These are phyloP conservation scores for Myxozyma udenii DNA, from an alignment of 805 yeast genomes.

Conservation along the genomic window DNA sequence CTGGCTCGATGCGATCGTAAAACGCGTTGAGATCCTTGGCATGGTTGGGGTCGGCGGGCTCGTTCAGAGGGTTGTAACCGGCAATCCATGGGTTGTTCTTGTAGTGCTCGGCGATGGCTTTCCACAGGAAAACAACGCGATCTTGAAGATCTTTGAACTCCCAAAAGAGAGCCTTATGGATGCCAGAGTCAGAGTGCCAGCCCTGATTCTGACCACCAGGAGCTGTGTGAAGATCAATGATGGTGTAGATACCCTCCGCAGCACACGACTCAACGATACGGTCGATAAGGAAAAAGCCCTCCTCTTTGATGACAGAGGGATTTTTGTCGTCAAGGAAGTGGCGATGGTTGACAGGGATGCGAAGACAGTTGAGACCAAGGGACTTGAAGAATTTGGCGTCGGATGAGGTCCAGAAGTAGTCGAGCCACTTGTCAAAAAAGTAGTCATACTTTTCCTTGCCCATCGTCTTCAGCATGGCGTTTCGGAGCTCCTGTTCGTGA, in stretches of 20 bases:
- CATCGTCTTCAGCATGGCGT: conserved; percentile 41
- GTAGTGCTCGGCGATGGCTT: conserved; percentile 46
- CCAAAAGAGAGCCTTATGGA: conserved; percentile 51
- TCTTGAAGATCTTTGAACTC: conserved; percentile 51
- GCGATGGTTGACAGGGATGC: conserved; percentile 53
- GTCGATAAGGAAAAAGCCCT: conserved; percentile 48
- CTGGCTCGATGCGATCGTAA: conserved; percentile 43
- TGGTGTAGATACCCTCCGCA: conserved; percentile 47
- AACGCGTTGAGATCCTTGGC: conserved; percentile 42
- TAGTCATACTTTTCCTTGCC: conserved; percentile 50
- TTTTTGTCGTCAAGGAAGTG: conserved; percentile 51
- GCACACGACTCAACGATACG: conserved; percentile 45
- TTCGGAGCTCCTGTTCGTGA: conserved; percentile 51
- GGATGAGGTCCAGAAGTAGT: conserved; percentile 50
- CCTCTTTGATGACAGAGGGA: conserved; percentile 43
- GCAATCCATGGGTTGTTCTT: conserved; percentile 50
- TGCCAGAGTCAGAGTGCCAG: conserved; percentile 51
- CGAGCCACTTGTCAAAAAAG: conserved; percentile 46
- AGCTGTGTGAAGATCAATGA: conserved; percentile 49
- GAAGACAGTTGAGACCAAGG: conserved; percentile 46
- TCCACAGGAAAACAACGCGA: conserved; percentile 47
- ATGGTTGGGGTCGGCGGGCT: conserved; percentile 50
- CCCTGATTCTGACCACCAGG: conserved; percentile 58
- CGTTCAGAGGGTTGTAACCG: conserved; percentile 55
- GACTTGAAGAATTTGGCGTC: conserved; percentile 49